Conservation (phyloP, 2,329 filamentous ascomycete species). For the Nemania abortiva region DNA sequence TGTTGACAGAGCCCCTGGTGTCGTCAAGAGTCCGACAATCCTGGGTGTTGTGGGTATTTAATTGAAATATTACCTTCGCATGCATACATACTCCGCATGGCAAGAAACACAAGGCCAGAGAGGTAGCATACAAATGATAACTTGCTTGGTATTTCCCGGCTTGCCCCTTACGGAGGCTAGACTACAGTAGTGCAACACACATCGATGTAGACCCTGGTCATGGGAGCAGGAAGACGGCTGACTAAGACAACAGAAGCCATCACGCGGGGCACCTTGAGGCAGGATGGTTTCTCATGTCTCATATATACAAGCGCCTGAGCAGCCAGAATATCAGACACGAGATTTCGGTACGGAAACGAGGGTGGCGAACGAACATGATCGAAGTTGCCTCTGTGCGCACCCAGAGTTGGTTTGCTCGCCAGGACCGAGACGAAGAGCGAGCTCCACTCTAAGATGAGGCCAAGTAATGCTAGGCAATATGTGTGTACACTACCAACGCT, state of each 20-base stretch:
- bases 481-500: conserved; percentile 9
- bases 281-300: conserved; percentile 13
- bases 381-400: neutral
- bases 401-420: conserved; percentile 14
- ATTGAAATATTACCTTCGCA: conserved; percentile 10
- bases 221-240: conserved; percentile 28
- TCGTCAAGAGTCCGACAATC: neutral
- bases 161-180: conserved; percentile 30
- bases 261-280: conserved; percentile 20
- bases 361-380: neutral
- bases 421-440: conserved; percentile 8
- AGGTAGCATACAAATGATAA: neutral
- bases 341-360: neutral
- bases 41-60: conserved; percentile 10
- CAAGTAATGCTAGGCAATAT: conserved; percentile 18
- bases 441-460: conserved; percentile 19
- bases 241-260: conserved; percentile 30
- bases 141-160: conserved; percentile 26
- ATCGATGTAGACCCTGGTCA: conserved; percentile 24
- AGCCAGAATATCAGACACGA: neutral
- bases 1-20: conserved; percentile 5
- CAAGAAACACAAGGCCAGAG: conserved; percentile 4
- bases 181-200: conserved; percentile 20
- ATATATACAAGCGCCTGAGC: conserved; percentile 10
- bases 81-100: conserved; percentile 14